Evolutionary conservation across 1,284 basidiomycete species (phyloP).

Genomic region (Termitomyces sp.): DNA sequence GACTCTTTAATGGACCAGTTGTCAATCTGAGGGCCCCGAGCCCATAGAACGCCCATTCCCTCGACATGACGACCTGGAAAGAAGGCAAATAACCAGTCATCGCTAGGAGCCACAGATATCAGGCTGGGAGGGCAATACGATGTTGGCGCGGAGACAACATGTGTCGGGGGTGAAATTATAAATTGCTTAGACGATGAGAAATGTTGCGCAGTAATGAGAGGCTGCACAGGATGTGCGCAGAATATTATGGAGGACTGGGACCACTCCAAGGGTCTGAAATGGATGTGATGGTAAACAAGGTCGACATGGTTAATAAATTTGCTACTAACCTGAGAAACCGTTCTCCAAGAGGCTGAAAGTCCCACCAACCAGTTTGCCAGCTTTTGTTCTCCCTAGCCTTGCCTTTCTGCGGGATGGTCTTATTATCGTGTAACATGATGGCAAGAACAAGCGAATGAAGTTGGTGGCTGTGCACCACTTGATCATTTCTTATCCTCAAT

Average conservation of each 20-base stretch:
- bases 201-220: conserved; percentile 55
- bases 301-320: not conserved
- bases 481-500: not conserved
- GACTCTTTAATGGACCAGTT: conserved; percentile 57
- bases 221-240: conserved; percentile 55
- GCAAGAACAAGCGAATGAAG: not conserved
- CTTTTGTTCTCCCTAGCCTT: conserved; percentile 50
- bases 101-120: conserved; percentile 52
- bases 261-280: conserved; percentile 62
- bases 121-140: conserved; percentile 59
- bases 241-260: conserved; percentile 63
- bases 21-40: conserved; percentile 49
- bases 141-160: conserved; percentile 37
- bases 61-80: conserved; percentile 54
- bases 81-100: conserved; percentile 68
- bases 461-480: conserved; percentile 12
- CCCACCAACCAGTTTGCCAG: conserved; percentile 71
- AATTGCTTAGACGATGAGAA: conserved; percentile 68
- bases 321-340: conserved; percentile 41
- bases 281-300: not conserved
- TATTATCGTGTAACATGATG: conserved; percentile 23
- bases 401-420: conserved; percentile 41
- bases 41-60: conserved; percentile 65
- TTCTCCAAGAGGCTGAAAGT: conserved; percentile 57
- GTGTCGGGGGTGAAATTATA: conserved; percentile 45